Conservation (phyloP, 331 rosid species). For the Rhamnella rubrinervis region DNA sequence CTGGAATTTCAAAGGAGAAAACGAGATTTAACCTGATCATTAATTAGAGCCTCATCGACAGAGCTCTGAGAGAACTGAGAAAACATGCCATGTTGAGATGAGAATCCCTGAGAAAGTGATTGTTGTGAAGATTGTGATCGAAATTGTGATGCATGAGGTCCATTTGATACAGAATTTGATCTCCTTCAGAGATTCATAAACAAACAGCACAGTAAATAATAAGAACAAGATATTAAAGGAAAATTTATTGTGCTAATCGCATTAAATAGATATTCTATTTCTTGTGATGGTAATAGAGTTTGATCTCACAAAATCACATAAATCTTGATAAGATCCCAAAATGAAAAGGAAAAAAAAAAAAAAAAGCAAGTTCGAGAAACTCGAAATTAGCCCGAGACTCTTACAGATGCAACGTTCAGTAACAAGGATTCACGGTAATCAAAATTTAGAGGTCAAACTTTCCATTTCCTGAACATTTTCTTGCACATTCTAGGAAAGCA, state of each 20-base stretch:
- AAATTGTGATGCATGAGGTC: constrained; percentile 71
- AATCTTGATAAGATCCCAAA: neutral
- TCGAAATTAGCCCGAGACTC: too few species aligned
- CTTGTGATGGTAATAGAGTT: neutral
- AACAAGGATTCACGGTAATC: too few species aligned
- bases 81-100: constrained; percentile 64
- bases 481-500: neutral
- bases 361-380: neutral
- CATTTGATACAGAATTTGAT: constrained; percentile 43
- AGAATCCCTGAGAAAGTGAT: constrained; percentile 81
- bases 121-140: constrained; percentile 91
- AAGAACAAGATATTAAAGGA: neutral
- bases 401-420: too few species aligned
- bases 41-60: constrained; percentile 57
- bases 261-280: neutral
- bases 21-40: constrained; percentile 64
- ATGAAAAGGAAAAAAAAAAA: neutral
- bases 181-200: constrained; percentile 41
- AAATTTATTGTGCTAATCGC: neutral
- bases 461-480: neutral
- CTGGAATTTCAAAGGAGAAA: constrained; percentile 2
- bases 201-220: constrained; percentile 9
- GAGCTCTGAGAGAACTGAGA: constrained; percentile 89
- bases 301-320: neutral
- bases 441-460: neutral